phyloP scores from a whole-genome alignment of 2,329 filamentous ascomycete genomes.

The Neonectria faginata region DNA sequence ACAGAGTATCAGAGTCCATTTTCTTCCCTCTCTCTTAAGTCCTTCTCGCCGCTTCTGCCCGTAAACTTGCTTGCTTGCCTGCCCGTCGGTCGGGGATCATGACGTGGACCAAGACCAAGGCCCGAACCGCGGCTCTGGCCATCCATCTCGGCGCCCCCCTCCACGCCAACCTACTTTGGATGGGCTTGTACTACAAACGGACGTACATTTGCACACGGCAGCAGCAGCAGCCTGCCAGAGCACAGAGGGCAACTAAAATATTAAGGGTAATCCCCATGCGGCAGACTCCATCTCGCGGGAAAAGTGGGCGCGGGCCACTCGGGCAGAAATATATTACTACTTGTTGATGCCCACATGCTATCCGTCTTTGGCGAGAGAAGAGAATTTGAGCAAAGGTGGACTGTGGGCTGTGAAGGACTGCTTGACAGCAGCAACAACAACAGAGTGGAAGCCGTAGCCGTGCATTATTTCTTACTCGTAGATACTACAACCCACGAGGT shows the following conservation, averaged over 20 bases:
- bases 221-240: no score
- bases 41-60: background rate
- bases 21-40: background rate
- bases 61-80: background rate
- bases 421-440: background rate
- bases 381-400: background rate
- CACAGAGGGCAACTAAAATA: background rate
- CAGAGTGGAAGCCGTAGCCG: background rate
- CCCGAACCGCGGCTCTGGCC: slow-evolving; percentile 42
- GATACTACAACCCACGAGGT: background rate
- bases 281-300: slow-evolving; percentile 4
- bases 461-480: background rate
- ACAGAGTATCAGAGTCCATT: background rate
- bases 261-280: background rate
- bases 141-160: slow-evolving; percentile 12
- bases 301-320: slow-evolving; percentile 7
- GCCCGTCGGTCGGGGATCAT: slow-evolving; percentile 18
- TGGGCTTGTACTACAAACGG: background rate
- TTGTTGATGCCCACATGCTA: slow-evolving; percentile 1
- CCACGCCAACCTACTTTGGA: slow-evolving; percentile 10
- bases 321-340: background rate
- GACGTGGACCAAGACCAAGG: slow-evolving; percentile 44
- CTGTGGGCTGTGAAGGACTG: background rate
- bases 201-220: slow-evolving; percentile 6
- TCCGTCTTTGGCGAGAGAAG: background rate